phyloP scores from a whole-genome alignment of 345 rosid genomes.

The Linum lewisii region DNA sequence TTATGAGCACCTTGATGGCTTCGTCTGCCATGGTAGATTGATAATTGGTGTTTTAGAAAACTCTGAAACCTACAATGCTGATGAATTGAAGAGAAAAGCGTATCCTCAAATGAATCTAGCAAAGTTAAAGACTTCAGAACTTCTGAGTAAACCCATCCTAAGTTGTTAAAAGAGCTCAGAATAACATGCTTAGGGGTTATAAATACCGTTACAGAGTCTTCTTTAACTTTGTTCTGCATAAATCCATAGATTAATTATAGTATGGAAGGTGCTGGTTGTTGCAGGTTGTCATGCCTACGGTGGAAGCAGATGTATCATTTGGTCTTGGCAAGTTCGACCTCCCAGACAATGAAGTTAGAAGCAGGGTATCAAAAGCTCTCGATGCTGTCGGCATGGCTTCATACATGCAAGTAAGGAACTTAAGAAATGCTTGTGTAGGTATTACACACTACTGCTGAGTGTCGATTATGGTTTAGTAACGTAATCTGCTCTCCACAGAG shows the following conservation, averaged over 20 bases:
- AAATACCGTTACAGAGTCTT: neutral
- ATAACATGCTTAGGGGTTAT: too few relatives aligned
- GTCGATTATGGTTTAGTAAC: neutral
- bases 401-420: slow-evolving; percentile 38
- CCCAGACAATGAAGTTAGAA: slow-evolving; percentile 45
- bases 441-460: neutral
- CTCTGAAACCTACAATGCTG: neutral
- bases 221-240: neutral
- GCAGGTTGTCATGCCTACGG: slow-evolving; percentile 97
- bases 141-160: neutral
- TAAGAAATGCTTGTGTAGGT: neutral
- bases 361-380: slow-evolving; percentile 56
- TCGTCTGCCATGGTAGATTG: neutral
- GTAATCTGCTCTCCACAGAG: slow-evolving; percentile 39
- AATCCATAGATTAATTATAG: neutral
- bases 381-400: slow-evolving; percentile 74
- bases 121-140: neutral
- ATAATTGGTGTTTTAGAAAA: too few relatives aligned
- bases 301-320: slow-evolving; percentile 88
- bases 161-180: neutral
- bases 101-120: neutral
- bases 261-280: slow-evolving; percentile 7
- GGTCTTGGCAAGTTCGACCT: slow-evolving; percentile 75
- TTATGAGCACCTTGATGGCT: neutral
- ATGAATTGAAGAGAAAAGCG: neutral